Evolutionary conservation across 495 filamentous ascomycete species (phyloP), one percentile per base, ranked within the genome.

Genomic region (Xylaria castorea): DNA sequence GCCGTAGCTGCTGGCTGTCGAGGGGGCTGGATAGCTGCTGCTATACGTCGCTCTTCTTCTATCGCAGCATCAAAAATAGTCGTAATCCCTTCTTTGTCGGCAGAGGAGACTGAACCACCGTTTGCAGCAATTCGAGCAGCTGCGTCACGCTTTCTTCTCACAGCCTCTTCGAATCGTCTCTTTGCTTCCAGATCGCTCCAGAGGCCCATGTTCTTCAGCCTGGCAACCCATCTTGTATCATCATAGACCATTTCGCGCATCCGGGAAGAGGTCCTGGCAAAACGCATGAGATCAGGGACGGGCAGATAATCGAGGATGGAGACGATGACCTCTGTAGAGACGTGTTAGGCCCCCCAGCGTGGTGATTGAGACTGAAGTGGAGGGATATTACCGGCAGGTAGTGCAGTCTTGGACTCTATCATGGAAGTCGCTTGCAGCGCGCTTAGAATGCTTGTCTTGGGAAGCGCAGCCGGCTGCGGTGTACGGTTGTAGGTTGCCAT

Each of bases 191-290:
- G 79, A 78, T 99, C 97, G 77, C 95, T 92, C 97, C 97, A 99
- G 75, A 93, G 92, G 7, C 91, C 94, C 89, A 99, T 97, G 38
- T 85, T 87, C 76, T 92, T 90, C 42, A 99, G 82, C 71, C 90
- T 88, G 68, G 92, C 90, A 60, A 98, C 91, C 96, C 96, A 99
- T 83, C 95, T 88, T 25, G 94, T 92, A 80, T 99, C 96, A 85
- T 99, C 97, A 83, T 98, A 98, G 14, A 97, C 97, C 94, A 99
- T 99, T 81, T 99, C 96, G 75, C 92, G 92, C 87, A 97, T 90
- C 58, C 94, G 92, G 80, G 89, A 92, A 67, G 94, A 98, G 38
- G 92, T 91, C 38, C 91, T 91, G n/a, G 96, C 96, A 79, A 93
- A 95, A 66, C 90, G 89, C 72, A 98, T 85, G 53, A 96, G 90